Evolutionary conservation across 2,329 filamentous ascomycete genomes (phyloP).

Genomic region (Fusarium sp.): DNA sequence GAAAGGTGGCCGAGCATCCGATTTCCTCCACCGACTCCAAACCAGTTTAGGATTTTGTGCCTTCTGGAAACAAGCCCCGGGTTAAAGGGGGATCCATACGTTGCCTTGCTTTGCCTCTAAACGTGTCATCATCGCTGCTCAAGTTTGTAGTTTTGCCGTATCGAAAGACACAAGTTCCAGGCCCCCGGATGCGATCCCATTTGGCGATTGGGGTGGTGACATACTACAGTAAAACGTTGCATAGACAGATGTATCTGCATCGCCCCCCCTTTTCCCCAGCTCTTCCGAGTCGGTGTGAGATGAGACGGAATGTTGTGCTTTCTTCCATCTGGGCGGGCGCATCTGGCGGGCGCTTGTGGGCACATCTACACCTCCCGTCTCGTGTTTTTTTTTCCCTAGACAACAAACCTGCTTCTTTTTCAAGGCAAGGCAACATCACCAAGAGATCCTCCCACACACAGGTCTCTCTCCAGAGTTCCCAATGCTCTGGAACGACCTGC

Average conservation of each 20-base stretch:
- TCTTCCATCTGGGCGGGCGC: constrained; percentile 6
- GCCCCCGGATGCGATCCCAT: constrained; percentile 23
- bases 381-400: constrained; percentile 17
- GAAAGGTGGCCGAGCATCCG: constrained; percentile 2
- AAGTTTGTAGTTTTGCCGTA: constrained; percentile 2
- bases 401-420: neutral
- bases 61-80: neutral
- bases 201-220: constrained; percentile 14
- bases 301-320: constrained; percentile 1
- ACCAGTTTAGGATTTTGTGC: neutral
- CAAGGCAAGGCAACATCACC: constrained; percentile 1
- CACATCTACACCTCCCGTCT: constrained; percentile 14
- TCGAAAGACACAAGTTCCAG: constrained; percentile 24
- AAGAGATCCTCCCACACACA: neutral
- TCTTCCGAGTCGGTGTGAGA: constrained; percentile 29
- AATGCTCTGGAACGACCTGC: constrained; percentile 27
- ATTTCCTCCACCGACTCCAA: neutral
- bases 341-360: constrained; percentile 11
- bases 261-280: neutral
- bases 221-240: constrained; percentile 10
- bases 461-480: constrained; percentile 12
- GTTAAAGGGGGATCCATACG: neutral
- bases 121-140: neutral
- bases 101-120: neutral
- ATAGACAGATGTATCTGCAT: constrained; percentile 16